Percentiles rank a stretch among this genome's conserved stretches.
phyloP scores from a whole-genome alignment of 2,329 filamentous ascomycete genomes.

The Aspergillus luchuensis region DNA sequence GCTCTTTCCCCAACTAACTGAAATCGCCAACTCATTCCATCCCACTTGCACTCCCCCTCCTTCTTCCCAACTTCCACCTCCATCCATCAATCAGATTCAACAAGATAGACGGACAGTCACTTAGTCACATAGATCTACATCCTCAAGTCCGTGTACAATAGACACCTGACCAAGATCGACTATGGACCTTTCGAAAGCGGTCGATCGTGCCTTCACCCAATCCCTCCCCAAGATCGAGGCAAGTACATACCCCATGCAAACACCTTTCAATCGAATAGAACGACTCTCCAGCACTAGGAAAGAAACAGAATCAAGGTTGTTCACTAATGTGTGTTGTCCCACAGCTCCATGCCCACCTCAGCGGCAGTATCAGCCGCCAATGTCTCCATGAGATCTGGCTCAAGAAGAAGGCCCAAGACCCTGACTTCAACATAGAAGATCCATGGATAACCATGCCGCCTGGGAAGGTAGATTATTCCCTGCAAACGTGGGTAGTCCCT shows the following conservation, averaged over 20 bases:
- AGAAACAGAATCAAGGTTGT: background rate
- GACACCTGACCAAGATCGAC: background rate
- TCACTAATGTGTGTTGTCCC: constrained; percentile 6
- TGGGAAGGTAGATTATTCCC: constrained; percentile 70
- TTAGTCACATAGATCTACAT: background rate
- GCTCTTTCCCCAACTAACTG: background rate
- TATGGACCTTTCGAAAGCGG: constrained; percentile 31
- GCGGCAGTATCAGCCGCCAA: constrained; percentile 72
- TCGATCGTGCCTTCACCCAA: constrained; percentile 35
- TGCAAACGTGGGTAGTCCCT: constrained; percentile 62
- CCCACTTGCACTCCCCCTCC: background rate
- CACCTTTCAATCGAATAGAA: background rate
- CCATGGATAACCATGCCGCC: constrained; percentile 69
- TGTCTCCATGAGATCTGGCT: constrained; percentile 75
- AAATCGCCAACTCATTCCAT: background rate
- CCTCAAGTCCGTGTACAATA: background rate
- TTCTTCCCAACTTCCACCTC: background rate
- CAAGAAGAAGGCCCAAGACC: constrained; percentile 55
- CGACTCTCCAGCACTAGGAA: background rate
- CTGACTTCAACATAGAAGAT: constrained; percentile 62
- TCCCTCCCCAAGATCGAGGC: constrained; percentile 43
- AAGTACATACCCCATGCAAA: constrained; percentile 5
- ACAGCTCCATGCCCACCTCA: constrained; percentile 78
- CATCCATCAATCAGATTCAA: background rate
- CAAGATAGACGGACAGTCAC: background rate